Evolutionary conservation across 2,329 filamentous ascomycete genomes (phyloP).

Genomic region (Anthostomella pinea): DNA sequence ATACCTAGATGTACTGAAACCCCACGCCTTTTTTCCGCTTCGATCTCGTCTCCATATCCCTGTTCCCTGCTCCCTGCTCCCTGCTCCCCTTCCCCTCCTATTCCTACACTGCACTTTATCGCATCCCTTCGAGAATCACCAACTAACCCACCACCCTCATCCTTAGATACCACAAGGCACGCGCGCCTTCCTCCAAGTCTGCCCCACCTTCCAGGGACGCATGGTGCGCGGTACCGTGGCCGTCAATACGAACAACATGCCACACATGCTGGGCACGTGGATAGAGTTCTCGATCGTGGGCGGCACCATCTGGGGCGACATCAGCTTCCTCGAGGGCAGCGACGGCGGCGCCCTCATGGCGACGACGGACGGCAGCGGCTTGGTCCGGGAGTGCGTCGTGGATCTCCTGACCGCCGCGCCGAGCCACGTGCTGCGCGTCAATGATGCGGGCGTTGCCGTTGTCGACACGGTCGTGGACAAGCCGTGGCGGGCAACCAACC

Average conservation of each 20-base stretch:
- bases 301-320: slow-evolving; percentile 13
- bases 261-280: slow-evolving; percentile 20
- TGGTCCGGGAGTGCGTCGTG: slow-evolving; percentile 11
- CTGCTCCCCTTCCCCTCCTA: background rate
- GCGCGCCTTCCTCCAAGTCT: slow-evolving; percentile 20
- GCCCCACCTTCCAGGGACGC: slow-evolving; percentile 18
- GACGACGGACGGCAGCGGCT: slow-evolving; percentile 15
- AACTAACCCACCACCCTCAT: background rate
- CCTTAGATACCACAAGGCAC: slow-evolving; percentile 15
- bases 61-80: background rate
- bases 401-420: slow-evolving; percentile 16
- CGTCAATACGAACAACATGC: slow-evolving; percentile 14
- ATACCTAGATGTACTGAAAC: slow-evolving; percentile 15
- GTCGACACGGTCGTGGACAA: slow-evolving; percentile 15
- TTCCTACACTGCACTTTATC: no score
- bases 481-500: slow-evolving; percentile 14
- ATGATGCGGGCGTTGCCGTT: slow-evolving; percentile 10
- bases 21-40: no score
- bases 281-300: slow-evolving; percentile 12
- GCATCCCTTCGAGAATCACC: background rate
- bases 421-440: slow-evolving; percentile 6
- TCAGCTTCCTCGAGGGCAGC: slow-evolving; percentile 19
- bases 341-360: slow-evolving; percentile 15
- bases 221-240: slow-evolving; percentile 17
- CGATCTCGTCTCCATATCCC: background rate